A percentile compares a stretch with the other conserved stretches of the same genome.
These are phyloP conservation scores for Curvularia spicifera DNA, from an alignment of 2,329 filamentous ascomycete species.

Conservation along the genomic window DNA sequence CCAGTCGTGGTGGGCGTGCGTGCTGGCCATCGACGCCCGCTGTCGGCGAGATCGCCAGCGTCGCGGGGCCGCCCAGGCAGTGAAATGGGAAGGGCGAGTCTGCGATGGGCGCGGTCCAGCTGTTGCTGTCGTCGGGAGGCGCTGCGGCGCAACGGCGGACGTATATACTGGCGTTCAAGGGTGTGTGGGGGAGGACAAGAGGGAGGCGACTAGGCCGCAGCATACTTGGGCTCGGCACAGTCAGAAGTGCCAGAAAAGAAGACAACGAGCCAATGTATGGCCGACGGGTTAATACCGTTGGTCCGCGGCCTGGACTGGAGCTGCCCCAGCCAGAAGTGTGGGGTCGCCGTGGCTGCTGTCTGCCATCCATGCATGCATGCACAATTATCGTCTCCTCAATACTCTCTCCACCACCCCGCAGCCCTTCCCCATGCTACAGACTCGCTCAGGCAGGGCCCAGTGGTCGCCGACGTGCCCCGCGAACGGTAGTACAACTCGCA, in stretches of 20 bases:
- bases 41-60: conserved; percentile 20
- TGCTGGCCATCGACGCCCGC: conserved; percentile 39
- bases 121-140: conserved; percentile 16
- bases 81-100: not conserved
- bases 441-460: conserved; percentile 16
- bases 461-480: conserved; percentile 25
- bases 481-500: conserved; percentile 24
- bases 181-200: conserved; percentile 14
- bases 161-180: conserved; percentile 18
- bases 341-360: conserved; percentile 16
- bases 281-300: conserved; percentile 3
- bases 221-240: conserved; percentile 18
- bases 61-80: conserved; percentile 21
- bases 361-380: conserved; percentile 3
- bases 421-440: not conserved
- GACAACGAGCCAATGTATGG: conserved; percentile 13
- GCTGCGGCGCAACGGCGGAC: conserved; percentile 27
- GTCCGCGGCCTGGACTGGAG: conserved; percentile 1
- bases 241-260: conserved; percentile 9
- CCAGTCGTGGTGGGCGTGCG: conserved; percentile 21
- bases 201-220: conserved; percentile 17
- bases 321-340: conserved; percentile 10
- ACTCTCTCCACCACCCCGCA: not conserved
- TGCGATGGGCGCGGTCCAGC: conserved; percentile 10
- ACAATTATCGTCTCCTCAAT: conserved; percentile 2